Evolutionary conservation across 768 basidiomycete species (phyloP), one percentile per base, ranked within the genome.

Genomic region (Hygrocybe coccinea): DNA sequence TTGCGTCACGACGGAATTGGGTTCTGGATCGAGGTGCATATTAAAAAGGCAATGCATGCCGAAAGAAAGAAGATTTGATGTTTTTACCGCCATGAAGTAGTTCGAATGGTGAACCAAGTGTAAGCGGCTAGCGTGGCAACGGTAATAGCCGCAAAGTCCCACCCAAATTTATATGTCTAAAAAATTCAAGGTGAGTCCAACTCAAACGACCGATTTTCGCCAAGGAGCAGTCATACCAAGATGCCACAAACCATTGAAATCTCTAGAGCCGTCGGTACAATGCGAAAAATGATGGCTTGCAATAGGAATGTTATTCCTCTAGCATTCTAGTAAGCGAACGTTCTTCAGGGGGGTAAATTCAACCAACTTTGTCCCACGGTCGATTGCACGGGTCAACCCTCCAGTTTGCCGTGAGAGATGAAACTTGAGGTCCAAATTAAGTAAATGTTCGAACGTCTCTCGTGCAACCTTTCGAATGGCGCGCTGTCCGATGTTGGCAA

Each of bases 331-430:
- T 22, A 29, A 54, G 48, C 45, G 38, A 48, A 47, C 33, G 10
- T 60, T 19, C n/a, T n/a, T n/a, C n/a, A n/a, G n/a, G n/a, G n/a
- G n/a, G n/a, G n/a, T n/a, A n/a, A n/a, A n/a, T n/a, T n/a, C n/a
- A n/a, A n/a, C n/a, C n/a, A n/a, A 97, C 93, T 98, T 99, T 33
- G 97, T 97, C 33, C 97, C 97, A 12, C 97, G 81, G 67, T 99
- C 97, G 60, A 99, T 98, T 4, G 97, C 97, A 41, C 97, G 76
- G 2, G 94, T 97, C 44, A 99, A 77, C 1, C 97, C 97, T 24
- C 97, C 97, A 0, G 97, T 99, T 66, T 98, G 95, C 35, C 95
- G 74, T 15, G 87, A 84, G 29, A 98, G 78, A 65, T 99, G 97
- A 71, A 98, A 99, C 50, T 82, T 85, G 68, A 97, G 79, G 64